Base-by-base conservation (phyloP, 1,139 yeast species). In the Kodamaea suecica region DNA sequence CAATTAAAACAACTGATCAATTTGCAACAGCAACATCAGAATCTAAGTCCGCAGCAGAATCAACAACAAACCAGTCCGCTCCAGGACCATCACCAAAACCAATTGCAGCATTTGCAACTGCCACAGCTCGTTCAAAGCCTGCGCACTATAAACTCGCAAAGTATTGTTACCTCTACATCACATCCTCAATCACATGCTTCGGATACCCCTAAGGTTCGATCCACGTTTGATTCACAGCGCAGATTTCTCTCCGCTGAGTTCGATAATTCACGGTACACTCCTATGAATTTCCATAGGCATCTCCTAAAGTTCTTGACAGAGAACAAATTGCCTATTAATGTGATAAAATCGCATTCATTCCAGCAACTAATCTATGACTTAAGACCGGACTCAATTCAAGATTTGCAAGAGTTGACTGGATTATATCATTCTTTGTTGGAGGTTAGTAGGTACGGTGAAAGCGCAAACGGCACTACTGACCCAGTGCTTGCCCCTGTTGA, bases 321-420 rank as follows among this genome's bases (percentile, higher is more conserved):
- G 14, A 73, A 76, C 49, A 73, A 73, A 47, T 57, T 76, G 15
- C 68, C 78, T 1, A 64, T 75, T 17, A 59, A 59, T 30, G 67
- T 70, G 4, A 67, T 74, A 21, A 70, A 70, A 49, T 67, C 77
- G 23, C 68, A 60, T n/a, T 63, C 77, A 2, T 76, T 76, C 49
- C 74, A 72, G 44, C 80, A 75, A 45, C 52, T 76, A 28, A 56
- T 76, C 7, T 69, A 66, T 43, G 76, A 76, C 34, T 59, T 76
- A 40, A 57, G 73, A 37, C 68, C 77, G 0, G 75, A 70, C 30
- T 66, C 76, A 1, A 55, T 76, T 5, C 43, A 55, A 1, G 81
- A 75, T 43, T 53, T 76, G 42, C 49, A 61, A 34, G 80, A 74
- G 39, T 54, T 76, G 44, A 66, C 75, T 5, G 58, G 58, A 11